These are phyloP conservation scores for Phoenix dactylifera DNA, from an alignment of 176 grass and related monocot genomes.

Conservation along the genomic window DNA sequence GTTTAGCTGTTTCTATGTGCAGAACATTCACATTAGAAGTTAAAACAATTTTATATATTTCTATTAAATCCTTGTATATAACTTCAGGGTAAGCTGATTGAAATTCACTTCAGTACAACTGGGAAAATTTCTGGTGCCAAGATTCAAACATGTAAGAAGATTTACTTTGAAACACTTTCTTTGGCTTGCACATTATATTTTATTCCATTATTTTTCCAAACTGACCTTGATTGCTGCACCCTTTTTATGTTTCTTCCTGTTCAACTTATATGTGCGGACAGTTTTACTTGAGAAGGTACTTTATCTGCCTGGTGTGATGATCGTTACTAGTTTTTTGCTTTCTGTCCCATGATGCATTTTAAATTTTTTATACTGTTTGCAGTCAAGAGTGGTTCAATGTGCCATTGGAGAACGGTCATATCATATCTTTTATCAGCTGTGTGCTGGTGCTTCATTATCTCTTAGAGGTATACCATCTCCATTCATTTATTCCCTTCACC, in stretches of 20 bases:
- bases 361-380: constrained; percentile 19
- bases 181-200: no score
- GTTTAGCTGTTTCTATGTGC: no score
- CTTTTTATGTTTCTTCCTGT: constrained; percentile 25
- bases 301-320: constrained; percentile 14
- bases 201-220: neutral
- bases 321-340: constrained; percentile 13
- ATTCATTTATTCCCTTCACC: neutral
- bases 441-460: constrained; percentile 56
- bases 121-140: constrained; percentile 88
- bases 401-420: constrained; percentile 76
- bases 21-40: no score
- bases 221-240: neutral
- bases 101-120: constrained; percentile 94
- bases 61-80: constrained; percentile 8
- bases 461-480: constrained; percentile 56
- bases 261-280: constrained; percentile 27
- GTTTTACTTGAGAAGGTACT: constrained; percentile 99
- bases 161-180: no score
- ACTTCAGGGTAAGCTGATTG: constrained; percentile 88
- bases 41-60: constrained; percentile 1
- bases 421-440: constrained; percentile 99
- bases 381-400: constrained; percentile 99
- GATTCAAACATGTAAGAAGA: constrained; percentile 87
- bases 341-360: constrained; percentile 9